A percentile compares a stretch with the other conserved stretches of the same genome.
Conservation (phyloP, 139 green algal species). For the Micractinium conductrix region DNA sequence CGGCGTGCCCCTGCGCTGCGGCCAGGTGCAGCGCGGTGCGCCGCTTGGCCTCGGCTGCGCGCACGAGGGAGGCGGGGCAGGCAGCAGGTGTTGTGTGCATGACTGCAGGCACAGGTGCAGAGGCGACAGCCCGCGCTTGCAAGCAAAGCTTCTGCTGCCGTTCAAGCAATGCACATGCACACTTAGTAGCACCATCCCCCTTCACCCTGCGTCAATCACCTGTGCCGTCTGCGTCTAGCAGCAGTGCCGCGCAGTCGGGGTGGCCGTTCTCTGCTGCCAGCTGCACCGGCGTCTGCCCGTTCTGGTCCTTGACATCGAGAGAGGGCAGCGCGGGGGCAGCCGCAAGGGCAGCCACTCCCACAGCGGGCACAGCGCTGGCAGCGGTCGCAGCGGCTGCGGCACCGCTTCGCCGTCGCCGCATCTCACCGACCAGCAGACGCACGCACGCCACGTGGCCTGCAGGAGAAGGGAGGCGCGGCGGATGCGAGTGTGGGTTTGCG, state of each 20-base stretch:
- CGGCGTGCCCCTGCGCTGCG: slow-evolving; percentile 20
- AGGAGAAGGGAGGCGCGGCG: neutral
- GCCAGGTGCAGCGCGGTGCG: slow-evolving; percentile 54
- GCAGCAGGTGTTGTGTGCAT: too few relatives aligned
- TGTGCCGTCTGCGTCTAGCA: slow-evolving; percentile 41
- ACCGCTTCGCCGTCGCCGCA: slow-evolving; percentile 7
- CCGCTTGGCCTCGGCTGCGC: slow-evolving; percentile 35
- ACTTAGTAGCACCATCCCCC: too few relatives aligned
- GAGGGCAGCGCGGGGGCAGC: neutral
- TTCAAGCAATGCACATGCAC: too few relatives aligned
- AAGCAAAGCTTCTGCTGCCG: neutral
- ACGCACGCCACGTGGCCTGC: slow-evolving; percentile 5
- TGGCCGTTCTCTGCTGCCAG: slow-evolving; percentile 42
- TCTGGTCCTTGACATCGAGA: slow-evolving; percentile 29
- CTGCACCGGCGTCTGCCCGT: slow-evolving; percentile 45
- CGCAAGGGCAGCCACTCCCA: neutral
- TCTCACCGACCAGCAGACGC: slow-evolving; percentile 16
- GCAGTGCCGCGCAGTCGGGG: slow-evolving; percentile 44
- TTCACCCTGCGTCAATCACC: neutral
- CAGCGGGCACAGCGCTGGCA: neutral
- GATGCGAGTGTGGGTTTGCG: neutral
- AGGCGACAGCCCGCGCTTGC: neutral
- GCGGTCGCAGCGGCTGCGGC: neutral
- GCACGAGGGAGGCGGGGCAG: too few relatives aligned
- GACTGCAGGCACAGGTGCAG: neutral